phyloP scores from a whole-genome alignment of 140 eudicot genomes.

The Senecio squalidus region DNA sequence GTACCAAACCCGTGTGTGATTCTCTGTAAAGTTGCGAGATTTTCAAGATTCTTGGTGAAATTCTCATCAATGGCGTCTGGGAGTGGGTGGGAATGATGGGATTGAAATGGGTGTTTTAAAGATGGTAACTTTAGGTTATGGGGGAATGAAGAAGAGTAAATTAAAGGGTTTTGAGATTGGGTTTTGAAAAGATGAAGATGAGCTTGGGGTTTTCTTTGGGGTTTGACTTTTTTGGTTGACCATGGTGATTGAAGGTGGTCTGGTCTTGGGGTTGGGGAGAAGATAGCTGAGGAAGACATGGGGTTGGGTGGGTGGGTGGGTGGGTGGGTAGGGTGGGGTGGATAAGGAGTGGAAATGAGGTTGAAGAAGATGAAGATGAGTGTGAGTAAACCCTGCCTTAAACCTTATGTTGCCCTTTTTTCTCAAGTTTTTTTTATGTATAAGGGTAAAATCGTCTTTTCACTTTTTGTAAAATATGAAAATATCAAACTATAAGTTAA shows the following conservation, averaged over 20 bases:
- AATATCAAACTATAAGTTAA: too few relatives aligned
- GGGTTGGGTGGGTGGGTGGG: neutral
- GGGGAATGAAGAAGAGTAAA: slow-evolving; percentile 41
- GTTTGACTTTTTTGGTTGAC: too few relatives aligned
- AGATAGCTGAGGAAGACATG: slow-evolving; percentile 70
- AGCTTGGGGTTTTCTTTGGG: slow-evolving; percentile 22
- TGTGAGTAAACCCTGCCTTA: slow-evolving; percentile 45
- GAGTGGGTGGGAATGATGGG: slow-evolving; percentile 39
- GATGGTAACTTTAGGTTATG: slow-evolving; percentile 45
- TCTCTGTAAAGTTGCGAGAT: slow-evolving; percentile 37
- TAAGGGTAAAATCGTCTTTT: slow-evolving; percentile 22
- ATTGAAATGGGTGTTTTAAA: slow-evolving; percentile 32
- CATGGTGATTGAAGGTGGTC: slow-evolving; percentile 49
- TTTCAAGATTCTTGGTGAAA: slow-evolving; percentile 44
- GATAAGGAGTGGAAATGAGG: slow-evolving; percentile 28
- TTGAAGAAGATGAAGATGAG: slow-evolving; percentile 32
- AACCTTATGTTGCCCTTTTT: slow-evolving; percentile 39
- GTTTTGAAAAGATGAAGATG: slow-evolving; percentile 33
- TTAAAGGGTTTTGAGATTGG: slow-evolving; percentile 35
- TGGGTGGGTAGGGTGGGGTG: slow-evolving; percentile 28
- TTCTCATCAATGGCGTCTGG: slow-evolving; percentile 48
- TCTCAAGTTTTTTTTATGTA: slow-evolving; percentile 7
- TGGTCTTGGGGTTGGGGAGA: slow-evolving; percentile 65
- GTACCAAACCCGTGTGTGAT: slow-evolving; percentile 50
- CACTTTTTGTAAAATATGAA: neutral